A percentile compares a stretch with the other conserved stretches of the same genome.
phyloP scores from a whole-genome alignment of 148 eudicot genomes.

The Rhododendron simsii region DNA sequence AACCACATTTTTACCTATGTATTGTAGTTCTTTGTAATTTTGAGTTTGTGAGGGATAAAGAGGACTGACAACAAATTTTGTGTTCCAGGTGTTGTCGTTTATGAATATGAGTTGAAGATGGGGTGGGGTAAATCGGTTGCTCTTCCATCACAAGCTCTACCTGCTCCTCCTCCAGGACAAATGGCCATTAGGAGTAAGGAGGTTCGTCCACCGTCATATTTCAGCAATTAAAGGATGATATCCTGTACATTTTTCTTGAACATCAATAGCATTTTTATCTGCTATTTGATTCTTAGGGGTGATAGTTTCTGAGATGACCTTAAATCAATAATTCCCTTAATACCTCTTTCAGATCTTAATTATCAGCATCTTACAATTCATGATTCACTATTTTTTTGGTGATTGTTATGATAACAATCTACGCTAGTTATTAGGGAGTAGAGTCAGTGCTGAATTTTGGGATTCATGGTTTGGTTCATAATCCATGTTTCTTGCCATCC shows the following conservation, averaged over 20 bases:
- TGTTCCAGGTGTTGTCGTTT: constrained; percentile 79
- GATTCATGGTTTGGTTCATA: not conserved
- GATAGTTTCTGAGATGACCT: not conserved
- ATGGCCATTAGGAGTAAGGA: constrained; percentile 99
- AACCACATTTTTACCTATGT: not conserved
- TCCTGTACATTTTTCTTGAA: not conserved
- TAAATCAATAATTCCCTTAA: not conserved
- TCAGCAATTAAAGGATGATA: not conserved
- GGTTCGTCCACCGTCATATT: constrained; percentile 33
- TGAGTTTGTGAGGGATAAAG: not conserved
- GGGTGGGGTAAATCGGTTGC: constrained; percentile 99
- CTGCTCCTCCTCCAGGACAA: constrained; percentile 99
- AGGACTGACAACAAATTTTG: constrained; percentile 6
- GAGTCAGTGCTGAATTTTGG: not conserved
- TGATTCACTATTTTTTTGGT: not conserved
- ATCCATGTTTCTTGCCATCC: not conserved
- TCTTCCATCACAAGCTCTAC: constrained; percentile 96
- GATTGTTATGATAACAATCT: not conserved
- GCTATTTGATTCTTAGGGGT: not conserved
- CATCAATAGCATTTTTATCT: not conserved
- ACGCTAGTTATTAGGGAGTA: not conserved
- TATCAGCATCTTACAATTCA: not conserved
- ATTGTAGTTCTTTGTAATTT: not conserved
- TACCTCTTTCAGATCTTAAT: not conserved
- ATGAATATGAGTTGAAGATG: constrained; percentile 93